Evolutionary conservation across 306 rosid genomes (phyloP).

Genomic region (Fragaria nilgerrensis): DNA sequence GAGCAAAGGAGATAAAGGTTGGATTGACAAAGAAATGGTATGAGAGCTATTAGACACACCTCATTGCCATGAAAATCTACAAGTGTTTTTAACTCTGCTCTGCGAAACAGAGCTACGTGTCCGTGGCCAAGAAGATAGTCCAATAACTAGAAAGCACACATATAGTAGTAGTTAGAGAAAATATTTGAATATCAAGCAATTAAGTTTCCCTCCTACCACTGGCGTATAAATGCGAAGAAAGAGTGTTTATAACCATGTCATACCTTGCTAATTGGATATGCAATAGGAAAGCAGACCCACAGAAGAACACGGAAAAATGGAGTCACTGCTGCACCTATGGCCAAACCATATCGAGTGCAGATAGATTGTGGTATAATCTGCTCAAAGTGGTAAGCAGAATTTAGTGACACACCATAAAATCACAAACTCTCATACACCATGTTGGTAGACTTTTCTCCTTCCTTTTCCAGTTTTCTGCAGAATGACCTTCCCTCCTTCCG

Average conservation of each 20-base stretch:
- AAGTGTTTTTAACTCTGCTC: conserved; percentile 98
- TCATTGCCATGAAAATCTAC: conserved; percentile 90
- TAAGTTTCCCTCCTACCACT: neutral
- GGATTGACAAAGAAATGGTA: neutral
- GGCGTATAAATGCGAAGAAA: neutral
- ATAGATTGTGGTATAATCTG: conserved; percentile 93
- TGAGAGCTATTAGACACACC: conserved; percentile 43
- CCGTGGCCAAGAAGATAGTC: conserved; percentile 83
- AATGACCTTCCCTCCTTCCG: too few relatives aligned
- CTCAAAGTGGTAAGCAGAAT: conserved; percentile 28
- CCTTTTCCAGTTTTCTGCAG: too few relatives aligned
- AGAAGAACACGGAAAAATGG: conserved; percentile 86
- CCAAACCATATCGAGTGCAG: conserved; percentile 84
- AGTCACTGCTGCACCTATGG: conserved; percentile 79
- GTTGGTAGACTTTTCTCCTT: too few relatives aligned
- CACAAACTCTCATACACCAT: neutral
- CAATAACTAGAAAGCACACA: conserved; percentile 56
- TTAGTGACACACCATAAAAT: conserved; percentile 25
- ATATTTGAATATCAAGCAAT: neutral
- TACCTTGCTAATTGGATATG: conserved; percentile 97
- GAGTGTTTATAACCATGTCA: neutral
- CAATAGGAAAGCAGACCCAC: conserved; percentile 78
- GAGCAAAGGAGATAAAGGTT: neutral
- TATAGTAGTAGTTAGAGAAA: conserved; percentile 3
- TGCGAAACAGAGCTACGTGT: conserved; percentile 74